phyloP scores from a whole-genome alignment of 805 yeast genomes.

The Starmerella scarabaei region DNA sequence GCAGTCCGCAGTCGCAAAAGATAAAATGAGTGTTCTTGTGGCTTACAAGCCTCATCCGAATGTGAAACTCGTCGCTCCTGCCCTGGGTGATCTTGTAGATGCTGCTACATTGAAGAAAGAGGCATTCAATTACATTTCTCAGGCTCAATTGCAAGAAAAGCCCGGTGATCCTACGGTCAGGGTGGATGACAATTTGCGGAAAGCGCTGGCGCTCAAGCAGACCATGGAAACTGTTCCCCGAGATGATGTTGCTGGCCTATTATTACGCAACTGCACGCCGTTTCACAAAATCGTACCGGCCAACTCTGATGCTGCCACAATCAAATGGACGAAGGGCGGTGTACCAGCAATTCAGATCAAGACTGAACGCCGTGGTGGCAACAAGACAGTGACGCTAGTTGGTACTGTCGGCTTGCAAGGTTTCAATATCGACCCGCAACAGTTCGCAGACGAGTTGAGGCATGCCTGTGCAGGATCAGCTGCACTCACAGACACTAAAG shows the following conservation, averaged over 20 bases:
- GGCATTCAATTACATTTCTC: slow-evolving; percentile 44
- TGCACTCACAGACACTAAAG: slow-evolving; percentile 40
- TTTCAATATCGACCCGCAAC: slow-evolving; percentile 51
- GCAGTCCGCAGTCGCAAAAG: slow-evolving; percentile 5
- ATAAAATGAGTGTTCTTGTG: slow-evolving; percentile 18
- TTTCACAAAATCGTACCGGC: slow-evolving; percentile 38
- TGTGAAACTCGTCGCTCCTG: slow-evolving; percentile 19
- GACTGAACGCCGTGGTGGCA: slow-evolving; percentile 67
- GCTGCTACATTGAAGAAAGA: slow-evolving; percentile 40
- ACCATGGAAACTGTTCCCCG: slow-evolving; percentile 25
- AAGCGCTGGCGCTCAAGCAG: slow-evolving; percentile 31
- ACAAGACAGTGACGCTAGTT: slow-evolving; percentile 65
- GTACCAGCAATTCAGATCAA: slow-evolving; percentile 54
- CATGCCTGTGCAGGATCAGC: slow-evolving; percentile 83
- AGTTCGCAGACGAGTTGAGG: slow-evolving; percentile 54
- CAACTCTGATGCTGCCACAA: slow-evolving; percentile 29
- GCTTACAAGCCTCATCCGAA: slow-evolving; percentile 23
- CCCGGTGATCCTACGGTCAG: slow-evolving; percentile 37
- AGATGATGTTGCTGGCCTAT: slow-evolving; percentile 28
- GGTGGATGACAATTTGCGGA: slow-evolving; percentile 42
- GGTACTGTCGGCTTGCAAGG: slow-evolving; percentile 44
- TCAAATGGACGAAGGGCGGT: slow-evolving; percentile 44
- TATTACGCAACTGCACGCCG: slow-evolving; percentile 37
- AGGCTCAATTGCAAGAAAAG: slow-evolving; percentile 34
- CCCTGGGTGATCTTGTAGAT: slow-evolving; percentile 7